phyloP scores from a whole-genome alignment of 495 filamentous ascomycete species.

The Aeminium ludgeri region DNA sequence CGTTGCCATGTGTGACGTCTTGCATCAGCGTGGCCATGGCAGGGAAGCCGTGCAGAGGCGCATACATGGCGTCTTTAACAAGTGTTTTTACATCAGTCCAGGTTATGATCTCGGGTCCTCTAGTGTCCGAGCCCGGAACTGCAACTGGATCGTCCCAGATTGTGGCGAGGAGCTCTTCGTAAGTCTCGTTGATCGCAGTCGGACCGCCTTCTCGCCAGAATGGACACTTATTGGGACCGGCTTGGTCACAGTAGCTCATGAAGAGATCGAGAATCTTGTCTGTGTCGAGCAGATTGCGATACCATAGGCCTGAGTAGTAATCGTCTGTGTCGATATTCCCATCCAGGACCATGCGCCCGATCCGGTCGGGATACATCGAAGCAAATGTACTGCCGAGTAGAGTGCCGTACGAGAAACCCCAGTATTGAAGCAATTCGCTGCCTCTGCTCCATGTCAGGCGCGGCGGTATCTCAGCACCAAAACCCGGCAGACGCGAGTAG shows the following conservation, averaged over 20 bases:
- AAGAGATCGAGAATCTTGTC: slow-evolving; percentile 25
- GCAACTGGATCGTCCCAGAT: slow-evolving; percentile 34
- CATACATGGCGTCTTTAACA: slow-evolving; percentile 38
- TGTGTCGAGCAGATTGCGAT: slow-evolving; percentile 19
- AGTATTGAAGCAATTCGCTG: slow-evolving; percentile 16
- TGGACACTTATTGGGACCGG: slow-evolving; percentile 31
- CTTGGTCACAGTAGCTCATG: slow-evolving; percentile 36
- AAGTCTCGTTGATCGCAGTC: slow-evolving; percentile 25
- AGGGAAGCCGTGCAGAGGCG: slow-evolving; percentile 40
- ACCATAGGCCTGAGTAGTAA: slow-evolving; percentile 24
- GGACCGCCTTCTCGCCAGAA: slow-evolving; percentile 30
- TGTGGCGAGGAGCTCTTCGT: slow-evolving; percentile 25
- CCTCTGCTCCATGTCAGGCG: neutral
- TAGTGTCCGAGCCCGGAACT: slow-evolving; percentile 18
- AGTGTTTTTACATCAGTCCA: slow-evolving; percentile 16
- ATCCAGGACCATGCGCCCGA: slow-evolving; percentile 31
- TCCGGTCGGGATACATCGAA: slow-evolving; percentile 33
- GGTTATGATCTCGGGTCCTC: slow-evolving; percentile 19
- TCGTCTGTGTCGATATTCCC: slow-evolving; percentile 32
- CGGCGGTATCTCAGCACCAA: too few relatives aligned
- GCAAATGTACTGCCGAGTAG: slow-evolving; percentile 13
- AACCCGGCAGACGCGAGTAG: too few relatives aligned
- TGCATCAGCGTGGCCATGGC: slow-evolving; percentile 36
- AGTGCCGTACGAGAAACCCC: slow-evolving; percentile 17
- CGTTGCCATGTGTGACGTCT: slow-evolving; percentile 38